Evolutionary conservation across 441 rosid species (phyloP), one percentile per base, ranked within the genome.

Genomic region (Populus tomentosa): DNA sequence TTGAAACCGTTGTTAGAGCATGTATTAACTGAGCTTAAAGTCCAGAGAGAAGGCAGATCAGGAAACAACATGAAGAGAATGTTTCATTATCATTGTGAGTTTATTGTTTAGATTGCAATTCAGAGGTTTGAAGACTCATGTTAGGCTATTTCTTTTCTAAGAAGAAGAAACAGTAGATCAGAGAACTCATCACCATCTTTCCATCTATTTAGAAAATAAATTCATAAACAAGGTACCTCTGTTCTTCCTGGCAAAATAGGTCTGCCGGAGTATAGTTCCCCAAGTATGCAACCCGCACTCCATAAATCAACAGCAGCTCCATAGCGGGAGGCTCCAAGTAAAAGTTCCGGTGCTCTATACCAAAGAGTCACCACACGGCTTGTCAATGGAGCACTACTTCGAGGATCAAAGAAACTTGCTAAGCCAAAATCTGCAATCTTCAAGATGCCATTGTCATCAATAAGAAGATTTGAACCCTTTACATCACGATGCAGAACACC

Each of bases 281-380:
- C 97, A 38, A 95, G 89, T 78, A 95, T 94, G 84, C 99, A 95
- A 80, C 99, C 99, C 42, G 93, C 78, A 79, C 99, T 95, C 99
- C 99, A 95, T 59, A 95, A 84, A 87, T 95, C 98, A 75, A 95
- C 89, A 33, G 93, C 90, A 64, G 89, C 92, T 67, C 96, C 91
- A 77, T 95, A 95, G 59, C 71, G 85, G 76, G 88, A 56, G 56
- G 94, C 89, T 78, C 99, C 98, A 74, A 95, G 93, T 78, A 95
- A 86, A 80, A 95, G 99, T 79, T 95, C 98, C 0, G 99, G 99
- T 35, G 98, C 98, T 80, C 98, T 88, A 83, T 95, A 95, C 99
- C 99, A 95, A 67, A 95, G 94, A 32, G 98, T 95, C 82, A 95
- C 96, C 40, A 95, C 99, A 36, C 93, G 97, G 82, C 96, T 94